Evolutionary conservation across 768 basidiomycete species (phyloP).

Genomic region (Mycena indigotica): DNA sequence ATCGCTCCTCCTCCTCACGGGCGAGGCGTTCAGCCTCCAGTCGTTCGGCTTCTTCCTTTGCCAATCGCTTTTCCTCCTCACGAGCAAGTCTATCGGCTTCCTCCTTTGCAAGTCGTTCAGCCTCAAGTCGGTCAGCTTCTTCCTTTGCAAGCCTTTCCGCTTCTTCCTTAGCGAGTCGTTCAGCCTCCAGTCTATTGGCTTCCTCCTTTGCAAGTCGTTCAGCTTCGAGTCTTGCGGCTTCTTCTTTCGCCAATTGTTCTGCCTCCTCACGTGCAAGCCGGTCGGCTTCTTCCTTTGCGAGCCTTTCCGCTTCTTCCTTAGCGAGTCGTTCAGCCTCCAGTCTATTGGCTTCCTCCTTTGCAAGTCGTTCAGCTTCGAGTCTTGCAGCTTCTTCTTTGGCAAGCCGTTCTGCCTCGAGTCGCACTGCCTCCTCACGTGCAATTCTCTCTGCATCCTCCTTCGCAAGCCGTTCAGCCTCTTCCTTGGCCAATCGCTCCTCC

Average conservation of each 20-base stretch:
- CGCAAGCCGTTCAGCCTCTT: neutral
- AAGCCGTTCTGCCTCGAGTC: neutral
- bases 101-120: neutral
- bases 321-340: neutral
- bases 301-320: slow-evolving; percentile 5
- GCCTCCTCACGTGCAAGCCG: neutral
- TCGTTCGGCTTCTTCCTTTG: neutral
- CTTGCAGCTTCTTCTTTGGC: slow-evolving; percentile 1
- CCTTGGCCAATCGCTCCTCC: neutral
- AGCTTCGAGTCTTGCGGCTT: neutral
- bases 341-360: neutral
- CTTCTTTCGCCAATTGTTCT: neutral
- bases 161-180: neutral
- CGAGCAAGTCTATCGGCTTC: neutral
- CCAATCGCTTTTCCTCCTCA: no score
- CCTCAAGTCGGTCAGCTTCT: neutral
- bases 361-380: slow-evolving; percentile 4
- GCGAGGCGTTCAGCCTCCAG: neutral
- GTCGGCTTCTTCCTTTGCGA: neutral
- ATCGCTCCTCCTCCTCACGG: neutral
- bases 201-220: neutral
- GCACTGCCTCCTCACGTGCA: slow-evolving; percentile 3
- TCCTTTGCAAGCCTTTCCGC: neutral
- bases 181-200: neutral
- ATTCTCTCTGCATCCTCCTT: neutral